Base-by-base conservation (phyloP, 306 rosid genomes). In the Dalbergia cochinchinensis region DNA sequence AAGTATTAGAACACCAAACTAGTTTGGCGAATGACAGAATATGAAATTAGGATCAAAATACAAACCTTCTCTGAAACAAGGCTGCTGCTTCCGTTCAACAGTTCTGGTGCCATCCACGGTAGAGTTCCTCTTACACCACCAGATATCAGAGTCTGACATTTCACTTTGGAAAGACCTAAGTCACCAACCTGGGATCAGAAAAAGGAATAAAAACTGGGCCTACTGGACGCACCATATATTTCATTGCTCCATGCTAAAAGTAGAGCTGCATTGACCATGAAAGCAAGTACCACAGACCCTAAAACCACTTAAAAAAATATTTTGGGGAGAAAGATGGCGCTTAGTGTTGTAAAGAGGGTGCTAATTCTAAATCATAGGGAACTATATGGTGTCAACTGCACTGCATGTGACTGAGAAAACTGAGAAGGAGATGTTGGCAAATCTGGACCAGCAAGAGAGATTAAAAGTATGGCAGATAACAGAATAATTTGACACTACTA, bases 91-190 rank as follows among this genome's bases (percentile, higher is more conserved):
- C 98, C 98, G 60, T 91, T 94, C 90, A 94, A 83, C 47, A 94
- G 95, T 85, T 94, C 99, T 20, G 99, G 97, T 51, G 98, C 98
- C 97, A 94, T 94, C 98, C 98, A 91, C 26, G 97, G 98, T 69
- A 94, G 91, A 63, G 97, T 92, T 85, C 97, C 97, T 66, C 99
- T 89, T 73, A 94, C 99, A 71, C 99, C 97, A 35, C 97, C 99
- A 4, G 97, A 94, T 78, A 92, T 91, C 81, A 89, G 69, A 45
- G 99, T 92, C 87, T 91, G 92, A 78, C 97, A 90, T 87, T 94
- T 94, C 83, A 88, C 99, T 88, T 91, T 94, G 51, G 97, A 94
- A 79, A 92, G 89, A 80, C 99, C 97, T 91, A 91, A 86, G 74
- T 94, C 99, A 76, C 97, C 97, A 74, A 94, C 97, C 97, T 94